phyloP scores from a whole-genome alignment of 2,329 filamentous ascomycete genomes.

The Pseudogymnoascus sp. region DNA sequence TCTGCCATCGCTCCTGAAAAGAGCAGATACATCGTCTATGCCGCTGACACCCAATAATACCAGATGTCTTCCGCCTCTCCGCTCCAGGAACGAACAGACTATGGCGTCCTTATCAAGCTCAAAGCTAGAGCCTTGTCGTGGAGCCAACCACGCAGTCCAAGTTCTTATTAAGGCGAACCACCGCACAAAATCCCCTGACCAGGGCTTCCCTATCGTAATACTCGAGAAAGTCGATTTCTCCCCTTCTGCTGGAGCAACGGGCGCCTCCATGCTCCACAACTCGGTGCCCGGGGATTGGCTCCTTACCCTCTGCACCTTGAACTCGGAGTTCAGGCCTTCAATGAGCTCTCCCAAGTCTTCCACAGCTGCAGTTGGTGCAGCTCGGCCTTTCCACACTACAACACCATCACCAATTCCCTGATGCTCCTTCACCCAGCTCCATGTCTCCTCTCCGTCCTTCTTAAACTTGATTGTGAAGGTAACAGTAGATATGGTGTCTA shows the following conservation, averaged over 20 bases:
- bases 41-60: constrained; percentile 74
- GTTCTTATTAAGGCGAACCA: constrained; percentile 78
- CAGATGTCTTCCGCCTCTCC: constrained; percentile 58
- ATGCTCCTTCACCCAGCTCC: constrained; percentile 64
- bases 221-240: constrained; percentile 47
- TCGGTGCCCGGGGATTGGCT: constrained; percentile 60
- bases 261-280: constrained; percentile 59
- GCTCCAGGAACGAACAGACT: constrained; percentile 65
- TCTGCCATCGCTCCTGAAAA: constrained; percentile 55
- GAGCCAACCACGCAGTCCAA: constrained; percentile 78
- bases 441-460: constrained; percentile 40
- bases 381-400: constrained; percentile 42
- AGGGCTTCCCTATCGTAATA: constrained; percentile 28
- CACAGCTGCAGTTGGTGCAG: constrained; percentile 18
- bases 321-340: constrained; percentile 44
- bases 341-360: constrained; percentile 40
- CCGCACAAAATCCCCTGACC: constrained; percentile 28
- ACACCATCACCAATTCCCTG: constrained; percentile 54
- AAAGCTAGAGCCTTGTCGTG: constrained; percentile 68
- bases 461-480: constrained; percentile 68
- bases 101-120: constrained; percentile 68
- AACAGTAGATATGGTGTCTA: constrained; percentile 41
- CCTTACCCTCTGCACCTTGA: constrained; percentile 43
- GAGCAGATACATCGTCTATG: constrained; percentile 57
- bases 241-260: constrained; percentile 46